Percentiles rank a stretch among this genome's conserved stretches.
phyloP scores from a whole-genome alignment of 2,329 filamentous ascomycete genomes.

The Ophiostoma ulmi region DNA sequence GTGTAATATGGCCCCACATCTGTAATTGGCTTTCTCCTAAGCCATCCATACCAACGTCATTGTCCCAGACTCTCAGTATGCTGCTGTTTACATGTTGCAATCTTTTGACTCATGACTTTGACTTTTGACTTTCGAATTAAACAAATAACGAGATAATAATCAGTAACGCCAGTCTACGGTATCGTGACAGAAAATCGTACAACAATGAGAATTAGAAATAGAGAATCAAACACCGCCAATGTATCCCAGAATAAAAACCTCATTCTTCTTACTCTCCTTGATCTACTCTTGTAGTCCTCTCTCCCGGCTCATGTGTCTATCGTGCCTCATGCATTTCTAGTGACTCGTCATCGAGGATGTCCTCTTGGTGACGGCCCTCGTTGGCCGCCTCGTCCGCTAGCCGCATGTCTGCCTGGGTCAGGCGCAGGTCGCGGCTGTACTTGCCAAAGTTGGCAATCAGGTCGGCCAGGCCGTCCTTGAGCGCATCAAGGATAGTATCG shows the following conservation, averaged over 20 bases:
- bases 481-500: slow-evolving; percentile 59
- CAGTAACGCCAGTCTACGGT: slow-evolving; percentile 13
- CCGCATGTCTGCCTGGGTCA: slow-evolving; percentile 66
- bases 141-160: background rate
- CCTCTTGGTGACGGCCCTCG: slow-evolving; percentile 27
- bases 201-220: background rate
- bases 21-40: background rate
- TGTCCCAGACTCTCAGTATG: background rate
- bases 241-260: slow-evolving; percentile 6
- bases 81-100: background rate
- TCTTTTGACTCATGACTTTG: background rate
- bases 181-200: slow-evolving; percentile 16
- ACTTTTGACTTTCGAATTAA: background rate
- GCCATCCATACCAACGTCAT: background rate
- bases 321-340: slow-evolving; percentile 21
- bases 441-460: slow-evolving; percentile 68
- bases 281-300: background rate
- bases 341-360: background rate
- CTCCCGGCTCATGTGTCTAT: no score
- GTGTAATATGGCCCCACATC: background rate
- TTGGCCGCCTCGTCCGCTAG: slow-evolving; percentile 61
- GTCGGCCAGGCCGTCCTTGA: slow-evolving; percentile 60
- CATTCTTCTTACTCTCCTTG: background rate
- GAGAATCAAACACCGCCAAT: slow-evolving; percentile 11
- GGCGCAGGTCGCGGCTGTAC: slow-evolving; percentile 64